A percentile compares a stretch with the other conserved stretches of the same genome.
Conservation (phyloP, 2,329 filamentous ascomycete genomes). For the Fusarium sp. region DNA sequence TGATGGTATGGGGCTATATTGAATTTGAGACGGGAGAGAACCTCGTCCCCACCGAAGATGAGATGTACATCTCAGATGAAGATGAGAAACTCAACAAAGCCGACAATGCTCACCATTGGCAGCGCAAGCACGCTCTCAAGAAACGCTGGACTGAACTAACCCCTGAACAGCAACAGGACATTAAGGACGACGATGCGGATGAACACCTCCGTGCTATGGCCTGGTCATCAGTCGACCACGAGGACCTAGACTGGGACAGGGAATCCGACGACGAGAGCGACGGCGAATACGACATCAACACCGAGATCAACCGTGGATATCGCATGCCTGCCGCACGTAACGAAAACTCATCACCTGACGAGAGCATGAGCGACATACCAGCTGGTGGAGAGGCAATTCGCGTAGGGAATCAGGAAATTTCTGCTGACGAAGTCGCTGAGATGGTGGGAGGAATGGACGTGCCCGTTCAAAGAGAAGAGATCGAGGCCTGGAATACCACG, state of each 20-base stretch:
- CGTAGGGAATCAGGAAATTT: not conserved
- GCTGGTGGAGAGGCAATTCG: not conserved
- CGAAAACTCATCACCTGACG: not conserved
- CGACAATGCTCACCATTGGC: slow-evolving; percentile 53
- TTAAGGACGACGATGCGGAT: slow-evolving; percentile 50
- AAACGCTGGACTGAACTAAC: slow-evolving; percentile 53
- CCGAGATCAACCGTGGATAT: slow-evolving; percentile 29
- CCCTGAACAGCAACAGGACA: slow-evolving; percentile 48
- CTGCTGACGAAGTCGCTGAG: not conserved
- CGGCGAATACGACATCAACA: slow-evolving; percentile 25
- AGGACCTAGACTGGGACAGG: slow-evolving; percentile 26
- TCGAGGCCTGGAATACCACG: slow-evolving; percentile 6
- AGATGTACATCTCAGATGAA: slow-evolving; percentile 62
- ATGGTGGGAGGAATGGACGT: not conserved
- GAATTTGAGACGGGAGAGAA: slow-evolving; percentile 62
- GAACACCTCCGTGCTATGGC: slow-evolving; percentile 48
- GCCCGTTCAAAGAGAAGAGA: not conserved
- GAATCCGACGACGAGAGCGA: slow-evolving; percentile 25
- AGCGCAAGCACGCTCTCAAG: slow-evolving; percentile 56
- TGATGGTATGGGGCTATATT: slow-evolving; percentile 71
- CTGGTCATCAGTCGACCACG: slow-evolving; percentile 42
- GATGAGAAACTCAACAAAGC: slow-evolving; percentile 47
- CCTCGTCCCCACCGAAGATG: slow-evolving; percentile 58
- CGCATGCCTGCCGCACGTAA: slow-evolving; percentile 17
- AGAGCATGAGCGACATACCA: not conserved